Percentiles rank a stretch among this genome's conserved stretches.
These are phyloP conservation scores for Chytridiales sp. DNA, from an alignment of 371 early-diverging fungal genomes.

Conservation along the genomic window DNA sequence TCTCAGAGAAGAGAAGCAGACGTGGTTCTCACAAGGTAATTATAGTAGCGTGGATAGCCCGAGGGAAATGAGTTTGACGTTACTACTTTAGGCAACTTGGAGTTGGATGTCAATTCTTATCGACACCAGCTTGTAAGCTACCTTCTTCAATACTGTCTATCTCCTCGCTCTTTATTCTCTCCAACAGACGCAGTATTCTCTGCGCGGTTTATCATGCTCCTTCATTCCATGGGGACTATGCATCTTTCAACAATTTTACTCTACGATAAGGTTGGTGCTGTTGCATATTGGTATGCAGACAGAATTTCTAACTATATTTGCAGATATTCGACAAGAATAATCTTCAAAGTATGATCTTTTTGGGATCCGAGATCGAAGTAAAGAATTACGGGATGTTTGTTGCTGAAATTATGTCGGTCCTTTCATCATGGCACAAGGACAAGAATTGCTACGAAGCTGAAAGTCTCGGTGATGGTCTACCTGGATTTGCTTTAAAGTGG, in stretches of 20 bases:
- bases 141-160: constrained; percentile 76
- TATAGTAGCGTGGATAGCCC: too few species aligned
- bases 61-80: too few species aligned
- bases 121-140: constrained; percentile 23
- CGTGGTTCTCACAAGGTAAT: constrained; percentile 62
- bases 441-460: constrained; percentile 57
- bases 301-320: constrained; percentile 1
- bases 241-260: constrained; percentile 78
- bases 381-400: constrained; percentile 71
- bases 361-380: constrained; percentile 76
- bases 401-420: constrained; percentile 55
- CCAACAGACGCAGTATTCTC: constrained; percentile 80
- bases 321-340: constrained; percentile 33
- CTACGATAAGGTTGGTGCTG: constrained; percentile 61
- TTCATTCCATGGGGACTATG: constrained; percentile 73
- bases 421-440: constrained; percentile 61
- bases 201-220: constrained; percentile 73
- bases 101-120: constrained; percentile 17
- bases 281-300: not conserved
- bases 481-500: constrained; percentile 78
- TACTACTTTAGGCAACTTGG: too few species aligned
- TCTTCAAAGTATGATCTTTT: constrained; percentile 47
- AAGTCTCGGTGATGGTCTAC: constrained; percentile 60
- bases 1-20: constrained; percentile 60
- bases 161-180: constrained; percentile 74